phyloP scores from a whole-genome alignment of 2,329 filamentous ascomycete genomes.

The Arachnomyces sp. region DNA sequence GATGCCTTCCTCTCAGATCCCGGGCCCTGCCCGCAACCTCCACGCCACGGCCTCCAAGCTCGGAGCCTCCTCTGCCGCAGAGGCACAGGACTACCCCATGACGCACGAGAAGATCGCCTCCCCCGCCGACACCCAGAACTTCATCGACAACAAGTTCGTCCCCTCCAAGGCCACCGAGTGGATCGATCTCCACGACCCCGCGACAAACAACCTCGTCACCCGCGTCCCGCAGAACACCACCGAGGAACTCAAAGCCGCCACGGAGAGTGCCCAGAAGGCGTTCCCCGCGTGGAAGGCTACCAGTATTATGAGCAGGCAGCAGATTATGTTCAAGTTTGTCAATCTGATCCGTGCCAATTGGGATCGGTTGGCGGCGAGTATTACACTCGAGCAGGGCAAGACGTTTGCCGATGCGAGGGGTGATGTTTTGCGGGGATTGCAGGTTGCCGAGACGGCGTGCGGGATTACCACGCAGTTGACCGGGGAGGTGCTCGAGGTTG shows the following conservation, averaged over 20 bases:
- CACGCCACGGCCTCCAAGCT: slow-evolving; percentile 46
- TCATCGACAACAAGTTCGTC: slow-evolving; percentile 56
- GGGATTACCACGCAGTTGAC: slow-evolving; percentile 59
- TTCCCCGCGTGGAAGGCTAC: slow-evolving; percentile 55
- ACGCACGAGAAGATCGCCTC: slow-evolving; percentile 44
- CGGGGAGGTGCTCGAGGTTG: slow-evolving; percentile 60
- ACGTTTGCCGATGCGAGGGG: slow-evolving; percentile 60
- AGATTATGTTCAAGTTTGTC: slow-evolving; percentile 60
- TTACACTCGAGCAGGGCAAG: slow-evolving; percentile 61
- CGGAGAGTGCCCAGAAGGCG: slow-evolving; percentile 54
- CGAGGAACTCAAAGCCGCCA: slow-evolving; percentile 53
- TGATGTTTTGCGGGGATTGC: slow-evolving; percentile 57
- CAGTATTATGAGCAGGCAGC: slow-evolving; percentile 52
- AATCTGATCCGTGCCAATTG: slow-evolving; percentile 55
- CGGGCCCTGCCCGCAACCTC: slow-evolving; percentile 19
- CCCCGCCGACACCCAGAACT: slow-evolving; percentile 49
- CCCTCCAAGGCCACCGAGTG: slow-evolving; percentile 50
- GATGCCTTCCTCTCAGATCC: slow-evolving; percentile 4
- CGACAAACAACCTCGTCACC: slow-evolving; percentile 59
- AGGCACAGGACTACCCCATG: slow-evolving; percentile 41
- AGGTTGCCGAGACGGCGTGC: slow-evolving; percentile 59
- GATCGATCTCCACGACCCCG: slow-evolving; percentile 58
- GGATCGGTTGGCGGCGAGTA: slow-evolving; percentile 57
- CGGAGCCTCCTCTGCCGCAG: slow-evolving; percentile 31
- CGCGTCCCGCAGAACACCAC: slow-evolving; percentile 58